A percentile compares a stretch with the other conserved stretches of the same genome.
Evolutionary conservation across 805 yeast species (phyloP).

Genomic region (Lachancea quebecensis): DNA sequence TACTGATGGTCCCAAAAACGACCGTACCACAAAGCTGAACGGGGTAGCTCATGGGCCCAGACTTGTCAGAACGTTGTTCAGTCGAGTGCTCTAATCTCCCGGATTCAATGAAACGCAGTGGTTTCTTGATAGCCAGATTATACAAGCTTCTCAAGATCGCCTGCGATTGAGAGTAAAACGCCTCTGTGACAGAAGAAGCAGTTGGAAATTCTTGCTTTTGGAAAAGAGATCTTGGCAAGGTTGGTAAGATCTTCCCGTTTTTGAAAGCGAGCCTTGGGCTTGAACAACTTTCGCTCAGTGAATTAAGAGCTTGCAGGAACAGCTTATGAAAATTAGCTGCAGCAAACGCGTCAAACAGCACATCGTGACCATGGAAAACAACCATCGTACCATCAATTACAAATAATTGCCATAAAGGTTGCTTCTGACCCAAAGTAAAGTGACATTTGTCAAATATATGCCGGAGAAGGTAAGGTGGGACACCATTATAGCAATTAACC

Average conservation of each 20-base stretch:
- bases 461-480: conserved; percentile 25
- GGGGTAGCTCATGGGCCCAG: background rate
- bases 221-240: conserved; percentile 23
- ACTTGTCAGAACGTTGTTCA: background rate
- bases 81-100: conserved; percentile 8
- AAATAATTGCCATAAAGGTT: conserved; percentile 25
- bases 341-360: conserved; percentile 27
- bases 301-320: conserved; percentile 17
- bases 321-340: conserved; percentile 26
- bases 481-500: conserved; percentile 23
- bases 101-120: conserved; percentile 17
- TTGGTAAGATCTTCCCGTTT: background rate
- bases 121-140: conserved; percentile 20
- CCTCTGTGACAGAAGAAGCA: conserved; percentile 21
- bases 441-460: conserved; percentile 22
- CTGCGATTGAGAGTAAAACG: conserved; percentile 23
- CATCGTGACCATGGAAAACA: conserved; percentile 28
- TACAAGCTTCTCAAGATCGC: conserved; percentile 24
- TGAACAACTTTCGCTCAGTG: background rate
- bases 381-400: conserved; percentile 23
- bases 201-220: conserved; percentile 21
- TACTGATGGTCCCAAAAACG: conserved; percentile 21
- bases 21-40: conserved; percentile 23
- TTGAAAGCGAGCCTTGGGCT: conserved; percentile 1
- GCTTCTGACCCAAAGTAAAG: conserved; percentile 16